Base-by-base conservation (phyloP, 2,329 filamentous ascomycete species). In the Phaeomoniella chlamydospora region DNA sequence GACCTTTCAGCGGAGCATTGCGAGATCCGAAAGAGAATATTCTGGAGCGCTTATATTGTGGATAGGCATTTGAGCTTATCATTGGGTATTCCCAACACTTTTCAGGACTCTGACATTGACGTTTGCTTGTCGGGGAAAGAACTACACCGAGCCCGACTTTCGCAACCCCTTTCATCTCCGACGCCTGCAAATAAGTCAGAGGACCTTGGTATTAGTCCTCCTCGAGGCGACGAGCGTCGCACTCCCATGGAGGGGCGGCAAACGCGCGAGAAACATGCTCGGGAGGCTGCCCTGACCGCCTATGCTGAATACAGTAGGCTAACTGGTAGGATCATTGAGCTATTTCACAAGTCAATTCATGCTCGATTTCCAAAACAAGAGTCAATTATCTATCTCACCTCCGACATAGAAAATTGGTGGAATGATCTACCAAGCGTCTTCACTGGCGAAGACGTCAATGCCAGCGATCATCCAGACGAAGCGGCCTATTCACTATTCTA, bases 61-160 rank as follows among this genome's bases (percentile, higher is more conserved):
- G 57, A 60, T 37, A 45, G 57, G n/a, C 58, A 61, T 38, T 41
- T 58, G n/a, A 58, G 56, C 29, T 51, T 59, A 30, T 55, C 55
- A 10, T 43, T 61, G 3, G 57, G 57, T 2, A 43, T 60, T 18
- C 57, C 57, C 2, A 53, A 60, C 15, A 56, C 55, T 15, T 56
- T 59, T 15, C 57, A 61, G 35, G 57, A 60, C 41, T 58, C 55
- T 4, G 57, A 60, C 42, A 54, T 59, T 29, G 56, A 61, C 34
- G 57, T 60, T 9, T 70, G 50, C 61, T 62, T 58, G 59, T 69
- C 51, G 51, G 56, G 45, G 52, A 34, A 36, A 1, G 37, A 43
- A 34, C 36, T 41, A 9, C 41, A 41, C 26, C 42, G 38, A 35
- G 41, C 40, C 9, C 43, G 36, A 18, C 22, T 26, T 26, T n/a